A percentile compares a stretch with the other conserved stretches of the same genome.
Evolutionary conservation across 202 grass and related monocot species (phyloP).

Genomic region (Tripidium arundinaceum): DNA sequence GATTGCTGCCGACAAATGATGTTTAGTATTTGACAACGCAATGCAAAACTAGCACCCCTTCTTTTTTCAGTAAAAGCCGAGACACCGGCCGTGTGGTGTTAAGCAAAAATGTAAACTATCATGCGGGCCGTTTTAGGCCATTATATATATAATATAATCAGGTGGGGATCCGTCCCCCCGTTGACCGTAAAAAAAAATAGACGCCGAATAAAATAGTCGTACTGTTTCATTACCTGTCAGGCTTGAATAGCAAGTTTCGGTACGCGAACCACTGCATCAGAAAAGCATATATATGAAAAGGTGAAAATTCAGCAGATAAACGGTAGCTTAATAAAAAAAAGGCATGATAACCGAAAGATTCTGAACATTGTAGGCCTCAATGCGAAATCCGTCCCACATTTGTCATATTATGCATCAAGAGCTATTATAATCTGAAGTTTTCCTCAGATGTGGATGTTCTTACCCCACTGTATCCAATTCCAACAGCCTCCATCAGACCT

Average conservation of each 20-base stretch:
- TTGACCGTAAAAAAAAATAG: no score
- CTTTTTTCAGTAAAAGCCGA: no score
- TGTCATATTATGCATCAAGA: background rate
- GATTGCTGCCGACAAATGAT: no score
- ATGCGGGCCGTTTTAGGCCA: no score
- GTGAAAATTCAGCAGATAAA: background rate
- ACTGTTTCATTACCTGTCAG: constrained; percentile 61
- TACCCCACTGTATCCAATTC: constrained; percentile 83
- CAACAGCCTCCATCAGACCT: constrained; percentile 70
- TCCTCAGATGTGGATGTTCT: background rate
- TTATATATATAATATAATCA: no score
- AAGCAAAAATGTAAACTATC: no score
- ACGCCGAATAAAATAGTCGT: background rate
- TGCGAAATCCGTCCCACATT: background rate
- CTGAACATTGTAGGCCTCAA: background rate
- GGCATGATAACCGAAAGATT: background rate
- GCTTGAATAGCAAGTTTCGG: constrained; percentile 72
- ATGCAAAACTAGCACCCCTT: no score
- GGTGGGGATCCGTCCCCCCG: no score
- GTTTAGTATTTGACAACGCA: no score
- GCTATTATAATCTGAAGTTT: background rate
- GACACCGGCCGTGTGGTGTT: no score
- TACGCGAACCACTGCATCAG: constrained; percentile 79
- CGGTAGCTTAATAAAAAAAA: background rate
- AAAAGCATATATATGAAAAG: background rate